These are phyloP conservation scores for Tritrichomonas foetus DNA, from an alignment of 208 protist genomes.

Conservation along the genomic window DNA sequence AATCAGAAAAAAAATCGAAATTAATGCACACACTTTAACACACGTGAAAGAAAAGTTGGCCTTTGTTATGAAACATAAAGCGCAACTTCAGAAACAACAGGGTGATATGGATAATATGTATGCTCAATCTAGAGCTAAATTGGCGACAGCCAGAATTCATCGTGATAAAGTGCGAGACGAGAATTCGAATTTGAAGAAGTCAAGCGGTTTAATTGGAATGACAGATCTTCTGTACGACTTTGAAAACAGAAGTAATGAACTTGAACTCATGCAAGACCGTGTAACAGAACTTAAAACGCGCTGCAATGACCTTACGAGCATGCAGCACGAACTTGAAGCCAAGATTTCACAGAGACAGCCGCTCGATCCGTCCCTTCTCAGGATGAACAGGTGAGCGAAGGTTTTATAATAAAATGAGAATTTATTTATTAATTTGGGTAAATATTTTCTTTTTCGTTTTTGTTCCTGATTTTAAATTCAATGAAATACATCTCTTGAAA, in stretches of 20 bases:
- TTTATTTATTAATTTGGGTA: no score
- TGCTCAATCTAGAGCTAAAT: constrained; percentile 68
- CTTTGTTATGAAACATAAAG: constrained; percentile 81
- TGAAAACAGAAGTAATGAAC: not conserved
- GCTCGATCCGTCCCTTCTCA: not conserved
- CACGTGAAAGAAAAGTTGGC: constrained; percentile 94
- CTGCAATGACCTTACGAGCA: not conserved
- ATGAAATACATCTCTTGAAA: no score
- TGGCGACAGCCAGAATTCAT: constrained; percentile 76
- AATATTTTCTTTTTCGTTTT: no score
- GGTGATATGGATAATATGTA: constrained; percentile 75
- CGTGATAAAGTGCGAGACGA: constrained; percentile 72
- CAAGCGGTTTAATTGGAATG: constrained; percentile 34
- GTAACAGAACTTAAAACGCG: not conserved
- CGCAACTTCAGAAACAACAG: constrained; percentile 71
- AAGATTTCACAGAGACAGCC: constrained; percentile 26
- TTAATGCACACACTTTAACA: constrained; percentile 89
- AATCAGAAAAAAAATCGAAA: constrained; percentile 80
- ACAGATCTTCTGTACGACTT: constrained; percentile 27
- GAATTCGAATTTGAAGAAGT: constrained; percentile 71
- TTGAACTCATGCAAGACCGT: constrained; percentile 10
- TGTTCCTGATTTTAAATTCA: no score
- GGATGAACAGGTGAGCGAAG: not conserved
- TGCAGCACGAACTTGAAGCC: constrained; percentile 28
- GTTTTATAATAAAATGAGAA: no score